phyloP scores from a whole-genome alignment of 2,329 filamentous ascomycete genomes.

The Stachybotrys chlorohalonatus region DNA sequence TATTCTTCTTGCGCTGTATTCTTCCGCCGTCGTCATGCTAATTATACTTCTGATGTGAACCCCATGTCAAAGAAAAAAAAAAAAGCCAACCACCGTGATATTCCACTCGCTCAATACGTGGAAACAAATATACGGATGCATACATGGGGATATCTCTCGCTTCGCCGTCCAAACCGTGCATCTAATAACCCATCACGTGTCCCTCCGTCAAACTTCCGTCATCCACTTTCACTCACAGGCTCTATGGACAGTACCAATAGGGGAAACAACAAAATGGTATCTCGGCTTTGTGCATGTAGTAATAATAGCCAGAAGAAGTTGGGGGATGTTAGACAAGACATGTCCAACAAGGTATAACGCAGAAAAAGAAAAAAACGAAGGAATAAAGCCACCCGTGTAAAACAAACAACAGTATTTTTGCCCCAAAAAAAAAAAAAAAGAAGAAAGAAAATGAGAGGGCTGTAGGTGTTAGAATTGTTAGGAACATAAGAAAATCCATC shows the following conservation, averaged over 20 bases:
- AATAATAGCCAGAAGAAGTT: not conserved
- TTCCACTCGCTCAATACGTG: not conserved
- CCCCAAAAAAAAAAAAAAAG: not conserved
- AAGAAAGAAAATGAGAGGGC: not conserved
- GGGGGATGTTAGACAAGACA: not conserved
- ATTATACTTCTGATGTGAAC: not conserved
- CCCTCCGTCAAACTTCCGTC: not conserved
- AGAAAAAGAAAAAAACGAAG: not conserved
- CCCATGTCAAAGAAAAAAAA: not conserved
- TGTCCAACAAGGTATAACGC: not conserved
- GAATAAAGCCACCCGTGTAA: not conserved
- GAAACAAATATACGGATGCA: not conserved
- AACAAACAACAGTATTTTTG: not conserved
- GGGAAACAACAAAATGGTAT: not conserved
- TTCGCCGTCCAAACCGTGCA: not conserved
- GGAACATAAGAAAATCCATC: not conserved
- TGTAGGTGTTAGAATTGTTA: not conserved
- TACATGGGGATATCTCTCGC: not conserved
- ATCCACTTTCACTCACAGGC: not conserved
- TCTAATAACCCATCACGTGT: not conserved
- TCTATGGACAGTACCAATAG: not conserved
- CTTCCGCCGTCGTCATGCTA: not conserved
- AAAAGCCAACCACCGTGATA: not conserved
- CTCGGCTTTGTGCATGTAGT: not conserved
- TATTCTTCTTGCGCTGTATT: not conserved